phyloP scores from a whole-genome alignment of 1,284 basidiomycete species.

The Cutaneotrichosporon sp. region DNA sequence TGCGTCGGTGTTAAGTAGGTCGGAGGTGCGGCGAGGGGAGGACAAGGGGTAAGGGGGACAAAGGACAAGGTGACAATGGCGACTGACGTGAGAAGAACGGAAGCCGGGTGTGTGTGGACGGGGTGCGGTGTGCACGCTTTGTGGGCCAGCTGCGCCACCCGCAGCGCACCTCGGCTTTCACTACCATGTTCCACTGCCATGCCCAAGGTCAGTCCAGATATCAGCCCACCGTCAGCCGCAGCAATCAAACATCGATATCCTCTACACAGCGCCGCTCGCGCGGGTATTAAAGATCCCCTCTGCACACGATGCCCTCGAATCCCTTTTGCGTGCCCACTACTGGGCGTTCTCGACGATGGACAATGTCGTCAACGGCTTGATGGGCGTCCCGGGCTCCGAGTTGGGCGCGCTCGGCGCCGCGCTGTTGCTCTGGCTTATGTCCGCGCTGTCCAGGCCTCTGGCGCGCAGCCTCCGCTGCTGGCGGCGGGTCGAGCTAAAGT shows the following conservation, averaged over 20 bases:
- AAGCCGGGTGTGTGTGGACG: too few relatives aligned
- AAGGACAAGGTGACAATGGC: too few relatives aligned
- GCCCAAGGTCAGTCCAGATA: neutral
- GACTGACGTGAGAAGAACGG: too few relatives aligned
- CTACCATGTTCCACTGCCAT: neutral
- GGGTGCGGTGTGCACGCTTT: too few relatives aligned
- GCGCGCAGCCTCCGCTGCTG: conserved; percentile 17
- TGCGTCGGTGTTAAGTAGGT: too few relatives aligned
- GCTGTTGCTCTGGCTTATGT: neutral
- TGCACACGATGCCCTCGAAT: too few relatives aligned
- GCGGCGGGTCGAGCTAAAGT: conserved; percentile 25
- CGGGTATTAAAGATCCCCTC: neutral
- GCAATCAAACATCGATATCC: neutral
- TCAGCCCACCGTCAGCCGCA: neutral
- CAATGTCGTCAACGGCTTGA: neutral
- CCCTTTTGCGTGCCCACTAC: neutral
- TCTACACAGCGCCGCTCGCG: neutral
- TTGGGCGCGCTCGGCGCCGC: neutral
- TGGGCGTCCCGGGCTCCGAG: conserved; percentile 2
- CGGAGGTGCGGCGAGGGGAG: too few relatives aligned
- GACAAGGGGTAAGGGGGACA: too few relatives aligned
- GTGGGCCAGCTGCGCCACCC: too few relatives aligned
- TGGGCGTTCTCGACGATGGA: neutral
- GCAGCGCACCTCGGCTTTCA: too few relatives aligned
- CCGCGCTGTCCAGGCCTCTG: neutral